These are phyloP conservation scores for Pisolithus marmoratus DNA, from an alignment of 768 basidiomycete species.

Conservation along the genomic window DNA sequence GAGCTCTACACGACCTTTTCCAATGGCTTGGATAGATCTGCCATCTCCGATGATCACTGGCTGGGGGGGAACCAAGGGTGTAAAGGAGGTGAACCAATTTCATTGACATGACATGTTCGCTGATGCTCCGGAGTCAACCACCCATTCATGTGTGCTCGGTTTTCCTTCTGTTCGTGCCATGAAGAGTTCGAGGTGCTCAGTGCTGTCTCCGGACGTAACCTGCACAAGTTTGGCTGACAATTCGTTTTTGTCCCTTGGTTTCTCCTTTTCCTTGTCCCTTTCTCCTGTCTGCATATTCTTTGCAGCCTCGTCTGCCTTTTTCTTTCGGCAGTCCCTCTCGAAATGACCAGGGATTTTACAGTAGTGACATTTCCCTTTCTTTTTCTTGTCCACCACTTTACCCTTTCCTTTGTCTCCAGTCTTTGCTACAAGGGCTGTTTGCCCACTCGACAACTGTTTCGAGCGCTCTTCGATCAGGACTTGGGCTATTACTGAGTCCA, in stretches of 20 bases:
- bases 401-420: background rate
- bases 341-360: background rate
- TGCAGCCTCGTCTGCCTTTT: background rate
- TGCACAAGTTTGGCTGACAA: background rate
- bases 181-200: background rate
- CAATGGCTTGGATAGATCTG: background rate
- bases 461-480: background rate
- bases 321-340: background rate
- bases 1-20: background rate
- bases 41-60: constrained; percentile 1
- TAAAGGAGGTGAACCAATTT: constrained; percentile 1
- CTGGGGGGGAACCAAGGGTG: background rate
- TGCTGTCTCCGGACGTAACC: background rate
- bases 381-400: background rate
- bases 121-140: no score
- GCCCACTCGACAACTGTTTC: background rate
- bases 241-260: background rate
- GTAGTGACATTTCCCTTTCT: background rate
- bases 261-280: background rate
- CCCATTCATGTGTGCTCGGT: no score
- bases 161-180: background rate
- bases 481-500: background rate
- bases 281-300: background rate
- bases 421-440: background rate
- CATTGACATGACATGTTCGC: background rate